These are phyloP conservation scores for Magnolia kwangsiensis DNA, from an alignment of 164 flowering plant genomes.

Conservation along the genomic window DNA sequence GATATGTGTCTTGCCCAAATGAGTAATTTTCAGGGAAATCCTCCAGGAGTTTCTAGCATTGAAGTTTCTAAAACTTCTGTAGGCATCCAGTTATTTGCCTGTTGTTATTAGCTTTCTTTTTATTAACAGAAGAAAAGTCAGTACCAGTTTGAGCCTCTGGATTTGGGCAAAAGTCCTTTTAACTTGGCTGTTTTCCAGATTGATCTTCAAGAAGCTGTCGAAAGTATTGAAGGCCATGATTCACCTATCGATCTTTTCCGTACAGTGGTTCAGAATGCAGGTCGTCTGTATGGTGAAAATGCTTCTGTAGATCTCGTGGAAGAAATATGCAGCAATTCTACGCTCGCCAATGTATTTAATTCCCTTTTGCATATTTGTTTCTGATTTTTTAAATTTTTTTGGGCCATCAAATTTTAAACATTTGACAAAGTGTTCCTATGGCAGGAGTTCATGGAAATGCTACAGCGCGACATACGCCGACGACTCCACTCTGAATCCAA, in stretches of 20 bases:
- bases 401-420: no score
- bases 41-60: no score
- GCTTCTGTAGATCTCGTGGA: conserved; percentile 33
- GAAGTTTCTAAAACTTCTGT: no score
- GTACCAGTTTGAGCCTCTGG: no score
- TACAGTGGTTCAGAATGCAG: conserved; percentile 50
- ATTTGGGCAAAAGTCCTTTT: neutral
- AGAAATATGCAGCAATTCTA: conserved; percentile 51
- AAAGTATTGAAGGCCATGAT: conserved; percentile 38
- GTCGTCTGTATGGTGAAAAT: conserved; percentile 22
- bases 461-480: conserved; percentile 34
- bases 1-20: no score
- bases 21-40: no score
- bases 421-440: neutral
- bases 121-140: no score
- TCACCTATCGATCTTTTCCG: conserved; percentile 59
- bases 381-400: neutral
- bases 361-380: neutral
- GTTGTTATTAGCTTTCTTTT: no score
- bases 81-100: no score
- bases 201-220: conserved; percentile 39
- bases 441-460: conserved; percentile 68
- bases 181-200: conserved; percentile 26
- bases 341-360: conserved; percentile 52
- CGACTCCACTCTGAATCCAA: conserved; percentile 34